Conservation (phyloP, 306 rosid species). For the Citrullus colocynthis region DNA sequence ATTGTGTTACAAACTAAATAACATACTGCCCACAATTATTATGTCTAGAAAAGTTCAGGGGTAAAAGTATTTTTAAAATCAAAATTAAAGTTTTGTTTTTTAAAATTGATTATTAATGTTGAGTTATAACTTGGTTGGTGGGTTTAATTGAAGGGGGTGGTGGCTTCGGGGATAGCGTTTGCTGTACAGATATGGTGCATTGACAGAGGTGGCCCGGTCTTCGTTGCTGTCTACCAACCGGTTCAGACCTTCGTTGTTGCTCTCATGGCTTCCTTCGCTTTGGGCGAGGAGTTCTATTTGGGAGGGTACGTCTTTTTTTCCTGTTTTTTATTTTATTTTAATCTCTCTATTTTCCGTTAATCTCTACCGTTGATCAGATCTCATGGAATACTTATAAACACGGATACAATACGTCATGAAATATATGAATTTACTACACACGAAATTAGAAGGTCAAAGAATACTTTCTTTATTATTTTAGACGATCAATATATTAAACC, state of each 20-base stretch:
- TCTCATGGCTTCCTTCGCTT: constrained; percentile 87
- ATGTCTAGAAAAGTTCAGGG: no score
- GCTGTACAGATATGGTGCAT: constrained; percentile 99
- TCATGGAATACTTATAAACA: neutral
- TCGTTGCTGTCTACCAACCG: constrained; percentile 96
- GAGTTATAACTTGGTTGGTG: neutral
- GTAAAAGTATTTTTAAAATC: no score
- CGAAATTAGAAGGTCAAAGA: no score
- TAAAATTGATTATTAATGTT: no score
- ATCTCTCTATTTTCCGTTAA: neutral
- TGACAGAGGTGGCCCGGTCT: constrained; percentile 98
- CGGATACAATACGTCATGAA: no score
- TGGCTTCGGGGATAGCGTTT: constrained; percentile 96
- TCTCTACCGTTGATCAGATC: neutral
- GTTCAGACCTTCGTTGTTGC: constrained; percentile 98
- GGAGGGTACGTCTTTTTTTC: constrained; percentile 49
- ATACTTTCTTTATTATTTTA: no score
- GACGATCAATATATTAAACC: neutral
- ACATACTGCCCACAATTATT: no score
- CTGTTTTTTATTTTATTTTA: no score
- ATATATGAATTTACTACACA: no score
- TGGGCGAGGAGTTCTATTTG: constrained; percentile 86
- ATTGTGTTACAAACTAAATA: no score
- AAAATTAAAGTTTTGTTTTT: no score
- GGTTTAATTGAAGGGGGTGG: constrained; percentile 49